phyloP scores from a whole-genome alignment of 164 flowering plant species.

The Vitis rotundifolia region DNA sequence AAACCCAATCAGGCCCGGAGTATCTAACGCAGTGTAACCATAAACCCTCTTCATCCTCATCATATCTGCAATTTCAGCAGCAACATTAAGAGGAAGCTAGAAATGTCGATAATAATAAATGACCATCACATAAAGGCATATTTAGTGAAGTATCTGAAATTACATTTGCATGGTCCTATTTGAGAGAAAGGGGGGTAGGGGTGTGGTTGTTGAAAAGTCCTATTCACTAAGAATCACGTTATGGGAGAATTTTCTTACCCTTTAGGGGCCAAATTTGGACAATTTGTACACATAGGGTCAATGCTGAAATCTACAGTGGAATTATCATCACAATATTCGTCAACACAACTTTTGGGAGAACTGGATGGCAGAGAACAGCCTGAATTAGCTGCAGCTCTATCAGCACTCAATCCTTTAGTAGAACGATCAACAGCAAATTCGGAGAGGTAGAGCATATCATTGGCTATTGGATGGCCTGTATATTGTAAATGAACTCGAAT shows the following conservation, averaged over 20 bases:
- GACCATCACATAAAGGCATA: too few species aligned
- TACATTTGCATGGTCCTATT: too few species aligned
- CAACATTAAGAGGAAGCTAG: neutral
- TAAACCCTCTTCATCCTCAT: slow-evolving; percentile 66
- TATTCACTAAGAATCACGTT: neutral
- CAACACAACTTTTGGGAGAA: slow-evolving; percentile 10
- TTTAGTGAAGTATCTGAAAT: too few species aligned
- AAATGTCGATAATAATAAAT: neutral
- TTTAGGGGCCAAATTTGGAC: slow-evolving; percentile 87
- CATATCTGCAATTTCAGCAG: slow-evolving; percentile 55
- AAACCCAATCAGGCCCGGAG: slow-evolving; percentile 83
- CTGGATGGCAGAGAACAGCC: slow-evolving; percentile 12
- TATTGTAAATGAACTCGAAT: slow-evolving; percentile 86
- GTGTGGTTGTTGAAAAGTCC: too few species aligned
- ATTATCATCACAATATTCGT: slow-evolving; percentile 25
- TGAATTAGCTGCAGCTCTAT: slow-evolving; percentile 48
- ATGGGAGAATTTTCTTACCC: slow-evolving; percentile 52
- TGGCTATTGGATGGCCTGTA: slow-evolving; percentile 90
- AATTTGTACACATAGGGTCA: slow-evolving; percentile 94
- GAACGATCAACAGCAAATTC: slow-evolving; percentile 42
- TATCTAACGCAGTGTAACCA: slow-evolving; percentile 89
- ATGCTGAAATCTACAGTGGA: slow-evolving; percentile 49
- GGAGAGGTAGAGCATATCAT: slow-evolving; percentile 76
- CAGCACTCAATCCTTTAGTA: slow-evolving; percentile 46
- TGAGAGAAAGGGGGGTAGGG: too few species aligned